Evolutionary conservation across 176 grass and related monocot genomes (phyloP).

Genomic region (Sorghum bicolor): Sorghum_bicolor_NCBIv3 NC_012873.2:5001001-5001500

Average conservation of each 20-base stretch:
- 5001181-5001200: not conserved
- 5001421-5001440: not conserved
- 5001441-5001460: not conserved
- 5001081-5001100: not conserved
- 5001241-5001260: not conserved
- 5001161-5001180: slow-evolving; percentile 59
- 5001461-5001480: not conserved
- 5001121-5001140: slow-evolving; percentile 43
- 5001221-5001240: not conserved
- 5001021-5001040: not conserved
- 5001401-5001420: not conserved
- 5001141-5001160: slow-evolving; percentile 62
- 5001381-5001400: not conserved
- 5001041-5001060: not conserved
- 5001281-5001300: not conserved
- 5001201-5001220: not conserved
- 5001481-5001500: not conserved
- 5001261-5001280: not conserved
- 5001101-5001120: slow-evolving; percentile 68
- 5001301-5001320: not conserved
- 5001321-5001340: not conserved
- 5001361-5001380: not conserved
- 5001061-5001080: not conserved
- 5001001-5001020: not conserved
- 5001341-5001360: not conserved